phyloP scores from a whole-genome alignment of 129 eudicot species.

The Artemisia tridentata region DNA sequence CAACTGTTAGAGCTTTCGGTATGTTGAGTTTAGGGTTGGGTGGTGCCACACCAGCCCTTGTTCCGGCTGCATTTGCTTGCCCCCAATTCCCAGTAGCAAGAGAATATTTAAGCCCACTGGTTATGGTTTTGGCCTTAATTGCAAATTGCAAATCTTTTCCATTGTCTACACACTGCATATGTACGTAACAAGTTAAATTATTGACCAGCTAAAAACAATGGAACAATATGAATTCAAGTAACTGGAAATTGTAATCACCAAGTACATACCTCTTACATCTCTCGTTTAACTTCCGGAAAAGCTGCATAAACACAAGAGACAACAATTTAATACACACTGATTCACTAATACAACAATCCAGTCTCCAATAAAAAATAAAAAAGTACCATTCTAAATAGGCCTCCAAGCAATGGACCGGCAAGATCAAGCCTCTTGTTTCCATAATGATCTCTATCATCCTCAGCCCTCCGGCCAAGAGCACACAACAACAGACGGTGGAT shows the following conservation, averaged over 20 bases:
- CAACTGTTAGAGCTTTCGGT: too few species aligned
- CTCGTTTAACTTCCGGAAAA: constrained; percentile 87
- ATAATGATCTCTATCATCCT: constrained; percentile 97
- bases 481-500: constrained; percentile 90
- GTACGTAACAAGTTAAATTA: background rate
- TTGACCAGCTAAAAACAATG: background rate
- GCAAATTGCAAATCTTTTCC: constrained; percentile 96
- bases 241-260: constrained; percentile 30
- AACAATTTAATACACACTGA: constrained; percentile 15
- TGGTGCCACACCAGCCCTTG: constrained; percentile 98
- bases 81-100: constrained; percentile 99
- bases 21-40: too few species aligned
- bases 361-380: background rate
- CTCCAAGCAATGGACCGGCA: constrained; percentile 97
- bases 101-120: constrained; percentile 91
- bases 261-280: constrained; percentile 96
- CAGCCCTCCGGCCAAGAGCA: constrained; percentile 93
- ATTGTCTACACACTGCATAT: constrained; percentile 69
- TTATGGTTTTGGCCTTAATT: constrained; percentile 93
- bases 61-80: constrained; percentile 96
- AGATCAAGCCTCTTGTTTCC: constrained; percentile 97
- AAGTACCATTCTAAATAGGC: constrained; percentile 78
- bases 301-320: constrained; percentile 34
- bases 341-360: background rate
- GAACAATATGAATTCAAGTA: background rate